Evolutionary conservation across 2,329 filamentous ascomycete genomes (phyloP), one percentile per base, ranked within the genome.

Genomic region (Cladosporium halotolerans): DNA sequence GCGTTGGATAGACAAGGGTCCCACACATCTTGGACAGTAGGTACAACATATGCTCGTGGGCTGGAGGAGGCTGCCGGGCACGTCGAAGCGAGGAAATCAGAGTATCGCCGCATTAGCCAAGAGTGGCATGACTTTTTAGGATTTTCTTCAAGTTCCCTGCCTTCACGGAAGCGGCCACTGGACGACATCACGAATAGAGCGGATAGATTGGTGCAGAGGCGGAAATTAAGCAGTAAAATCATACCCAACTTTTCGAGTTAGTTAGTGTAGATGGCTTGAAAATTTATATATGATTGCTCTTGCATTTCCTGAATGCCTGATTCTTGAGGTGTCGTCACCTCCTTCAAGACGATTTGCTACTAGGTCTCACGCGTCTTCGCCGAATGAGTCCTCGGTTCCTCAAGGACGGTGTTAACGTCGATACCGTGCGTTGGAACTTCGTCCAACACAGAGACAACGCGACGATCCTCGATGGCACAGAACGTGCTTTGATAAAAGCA

Each of bases 371-470:
- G 36, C 11, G n/a, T 16, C 16, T 16, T 16, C 16, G 16, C 16
- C 16, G 16, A 16, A 16, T 16, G 16, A 16, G 16, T 2, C 28
- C 47, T 13, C 16, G 7, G 13, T 10, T 36, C 4, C 31, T 55
- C 9, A 45, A 51, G 34, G 53, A 55, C 31, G 19, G 53, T 16
- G 13, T 33, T 13, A 42, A 55, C 14, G 43, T 55, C 40, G 42
- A 47, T 19, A 55, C 53, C 23, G 33, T 55, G 7, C 10, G 32
- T 11, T 55, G 39, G 47, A 47, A 50, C 36, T 55, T 55, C 16
- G 43, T 34, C n/a, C n/a, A 55, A 16, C 31, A 52, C 33, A 33
- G 47, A 46, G 53, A 52, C 31, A 55, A 55, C 23, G 32, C 13
- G n/a, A 9, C 5, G 8, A 34, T 40, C 5, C 41, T 50, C 3